Percentiles rank a stretch among this genome's conserved stretches.
Conservation (phyloP, 495 filamentous ascomycete genomes). For the Trichoderma virens region DNA sequence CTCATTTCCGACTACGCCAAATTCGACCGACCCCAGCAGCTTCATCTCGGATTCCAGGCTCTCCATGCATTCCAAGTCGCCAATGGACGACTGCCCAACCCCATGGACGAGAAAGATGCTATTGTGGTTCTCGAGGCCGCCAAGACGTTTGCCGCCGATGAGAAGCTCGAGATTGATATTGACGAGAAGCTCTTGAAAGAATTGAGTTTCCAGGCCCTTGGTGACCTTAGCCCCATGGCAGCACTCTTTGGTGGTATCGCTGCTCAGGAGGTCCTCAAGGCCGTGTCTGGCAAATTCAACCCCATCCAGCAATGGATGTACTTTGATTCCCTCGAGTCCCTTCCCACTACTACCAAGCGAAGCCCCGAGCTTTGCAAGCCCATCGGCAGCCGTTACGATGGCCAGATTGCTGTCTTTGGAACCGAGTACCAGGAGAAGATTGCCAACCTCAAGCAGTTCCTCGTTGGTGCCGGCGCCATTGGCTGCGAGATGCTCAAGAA, state of each 20-base stretch:
- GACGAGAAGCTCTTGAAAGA: slow-evolving; percentile 91
- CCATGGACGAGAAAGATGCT: slow-evolving; percentile 81
- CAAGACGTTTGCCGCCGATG: slow-evolving; percentile 58
- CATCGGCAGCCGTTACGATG: slow-evolving; percentile 78
- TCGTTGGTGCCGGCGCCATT: slow-evolving; percentile 95
- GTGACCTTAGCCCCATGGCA: slow-evolving; percentile 84
- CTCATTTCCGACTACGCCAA: slow-evolving; percentile 95
- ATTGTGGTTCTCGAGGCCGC: slow-evolving; percentile 65
- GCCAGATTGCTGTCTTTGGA: slow-evolving; percentile 94
- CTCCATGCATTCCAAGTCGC: slow-evolving; percentile 72
- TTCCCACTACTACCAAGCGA: slow-evolving; percentile 63
- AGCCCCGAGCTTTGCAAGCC: slow-evolving; percentile 86
- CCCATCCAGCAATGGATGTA: slow-evolving; percentile 92
- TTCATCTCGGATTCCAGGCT: slow-evolving; percentile 90
- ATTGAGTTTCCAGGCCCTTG: slow-evolving; percentile 90
- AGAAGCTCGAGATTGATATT: slow-evolving; percentile 67
- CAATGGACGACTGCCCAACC: slow-evolving; percentile 66
- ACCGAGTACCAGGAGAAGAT: slow-evolving; percentile 91
- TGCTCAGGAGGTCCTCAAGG: slow-evolving; percentile 94
- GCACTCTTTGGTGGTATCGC: slow-evolving; percentile 93
- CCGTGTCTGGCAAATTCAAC: slow-evolving; percentile 94
- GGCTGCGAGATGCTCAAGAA: slow-evolving; percentile 99
- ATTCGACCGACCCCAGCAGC: slow-evolving; percentile 84
- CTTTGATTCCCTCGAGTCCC: slow-evolving; percentile 93
- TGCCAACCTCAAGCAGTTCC: slow-evolving; percentile 78